These are phyloP conservation scores for Pseudogymnoascus sp. DNA, from an alignment of 2,329 filamentous ascomycete species.

Conservation along the genomic window DNA sequence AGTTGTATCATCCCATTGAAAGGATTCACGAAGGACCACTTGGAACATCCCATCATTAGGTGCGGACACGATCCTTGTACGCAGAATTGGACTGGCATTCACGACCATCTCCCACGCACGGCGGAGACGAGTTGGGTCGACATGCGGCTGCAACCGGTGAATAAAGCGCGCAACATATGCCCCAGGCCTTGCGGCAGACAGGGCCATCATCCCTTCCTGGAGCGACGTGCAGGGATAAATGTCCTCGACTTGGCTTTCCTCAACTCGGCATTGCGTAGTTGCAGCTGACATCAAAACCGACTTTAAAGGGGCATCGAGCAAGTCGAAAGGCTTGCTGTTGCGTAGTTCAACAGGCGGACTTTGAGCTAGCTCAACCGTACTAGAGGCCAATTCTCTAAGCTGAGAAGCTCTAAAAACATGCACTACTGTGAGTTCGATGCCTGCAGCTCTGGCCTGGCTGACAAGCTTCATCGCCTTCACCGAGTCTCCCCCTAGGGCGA, in stretches of 20 bases:
- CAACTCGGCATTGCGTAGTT: neutral
- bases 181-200: slow-evolving; percentile 25
- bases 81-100: slow-evolving; percentile 23
- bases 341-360: neutral
- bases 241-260: slow-evolving; percentile 24
- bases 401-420: neutral
- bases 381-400: neutral
- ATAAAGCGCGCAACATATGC: slow-evolving; percentile 29
- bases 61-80: slow-evolving; percentile 24
- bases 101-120: slow-evolving; percentile 23
- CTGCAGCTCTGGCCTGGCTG: slow-evolving; percentile 23
- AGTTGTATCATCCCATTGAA: slow-evolving; percentile 3
- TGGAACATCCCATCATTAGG: slow-evolving; percentile 12
- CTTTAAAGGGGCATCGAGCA: neutral
- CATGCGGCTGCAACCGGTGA: slow-evolving; percentile 11
- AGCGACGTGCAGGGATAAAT: slow-evolving; percentile 31
- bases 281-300: neutral
- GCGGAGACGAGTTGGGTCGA: slow-evolving; percentile 18
- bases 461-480: slow-evolving; percentile 37
- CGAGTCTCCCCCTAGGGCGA: slow-evolving; percentile 30
- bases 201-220: slow-evolving; percentile 31
- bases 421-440: neutral
- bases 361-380: neutral
- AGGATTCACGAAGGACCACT: slow-evolving; percentile 13
- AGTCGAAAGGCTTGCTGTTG: neutral